Percentiles rank a stretch among this genome's conserved stretches.
These are phyloP conservation scores for Peronospora belbahrii DNA, from an alignment of 352 stramenopile genomes.

Conservation along the genomic window DNA sequence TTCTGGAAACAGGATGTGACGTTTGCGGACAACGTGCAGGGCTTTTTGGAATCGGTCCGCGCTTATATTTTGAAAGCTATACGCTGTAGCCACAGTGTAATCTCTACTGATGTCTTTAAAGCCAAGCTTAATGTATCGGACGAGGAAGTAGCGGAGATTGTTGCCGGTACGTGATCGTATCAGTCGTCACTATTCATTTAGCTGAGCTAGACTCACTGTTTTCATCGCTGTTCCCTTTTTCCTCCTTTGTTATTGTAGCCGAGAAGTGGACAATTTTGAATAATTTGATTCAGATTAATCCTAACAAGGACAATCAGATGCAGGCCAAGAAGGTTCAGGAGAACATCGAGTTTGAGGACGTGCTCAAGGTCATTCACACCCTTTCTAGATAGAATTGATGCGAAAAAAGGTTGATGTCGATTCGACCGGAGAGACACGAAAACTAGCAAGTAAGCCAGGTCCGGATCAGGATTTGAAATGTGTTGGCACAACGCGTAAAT, in stretches of 20 bases:
- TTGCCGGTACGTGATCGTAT: constrained; percentile 32
- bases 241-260: constrained; percentile 20
- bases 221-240: constrained; percentile 1
- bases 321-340: constrained; percentile 84
- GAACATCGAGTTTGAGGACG: constrained; percentile 79
- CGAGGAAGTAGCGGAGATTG: constrained; percentile 47
- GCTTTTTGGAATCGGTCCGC: constrained; percentile 66
- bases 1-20: constrained; percentile 69
- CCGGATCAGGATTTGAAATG: constrained; percentile 11
- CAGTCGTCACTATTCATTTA: constrained; percentile 1
- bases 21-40: constrained; percentile 52
- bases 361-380: constrained; percentile 82
- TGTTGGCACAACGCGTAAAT: constrained; percentile 6
- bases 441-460: constrained; percentile 20
- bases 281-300: constrained; percentile 45
- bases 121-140: constrained; percentile 62
- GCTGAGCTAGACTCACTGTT: constrained; percentile 12
- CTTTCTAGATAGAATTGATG: constrained; percentile 80
- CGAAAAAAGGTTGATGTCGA: constrained; percentile 17
- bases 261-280: constrained; percentile 64
- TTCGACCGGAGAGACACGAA: constrained; percentile 2
- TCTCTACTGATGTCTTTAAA: constrained; percentile 55
- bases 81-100: constrained; percentile 61
- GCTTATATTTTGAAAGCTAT: constrained; percentile 70
- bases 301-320: constrained; percentile 82